A percentile compares a stretch with the other conserved stretches of the same genome.
Evolutionary conservation across 371 early-diverging fungal genomes (phyloP).

Genomic region (Encephalitozoon romaleae): DNA sequence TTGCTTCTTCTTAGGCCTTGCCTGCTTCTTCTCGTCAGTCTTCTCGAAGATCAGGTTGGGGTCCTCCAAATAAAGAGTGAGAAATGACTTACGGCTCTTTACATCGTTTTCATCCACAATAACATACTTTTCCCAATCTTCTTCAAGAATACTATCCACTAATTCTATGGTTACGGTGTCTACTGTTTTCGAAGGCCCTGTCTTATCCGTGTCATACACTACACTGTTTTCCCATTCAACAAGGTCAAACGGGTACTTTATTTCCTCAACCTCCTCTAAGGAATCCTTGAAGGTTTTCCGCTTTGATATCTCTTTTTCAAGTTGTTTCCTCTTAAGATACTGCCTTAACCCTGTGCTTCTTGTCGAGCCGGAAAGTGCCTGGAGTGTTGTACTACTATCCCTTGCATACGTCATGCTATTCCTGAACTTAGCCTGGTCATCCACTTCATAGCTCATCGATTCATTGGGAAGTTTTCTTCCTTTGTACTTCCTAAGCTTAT

Average conservation of each 20-base stretch:
- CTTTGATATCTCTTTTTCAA: constrained; percentile 43
- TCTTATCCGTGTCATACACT: constrained; percentile 16
- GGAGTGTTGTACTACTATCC: constrained; percentile 28
- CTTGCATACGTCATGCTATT: constrained; percentile 33
- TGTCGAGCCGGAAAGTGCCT: constrained; percentile 31
- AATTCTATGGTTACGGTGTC: constrained; percentile 33
- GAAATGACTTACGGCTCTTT: constrained; percentile 28
- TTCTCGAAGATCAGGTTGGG: constrained; percentile 61
- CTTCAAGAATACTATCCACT: constrained; percentile 53
- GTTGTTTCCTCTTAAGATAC: constrained; percentile 41
- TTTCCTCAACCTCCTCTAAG: neutral
- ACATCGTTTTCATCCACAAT: constrained; percentile 52
- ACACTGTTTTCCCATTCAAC: constrained; percentile 59
- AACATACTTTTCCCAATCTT: constrained; percentile 59
- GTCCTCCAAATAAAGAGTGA: constrained; percentile 57
- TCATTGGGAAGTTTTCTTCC: constrained; percentile 46
- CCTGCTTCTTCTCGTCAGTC: constrained; percentile 51
- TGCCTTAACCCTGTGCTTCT: constrained; percentile 30
- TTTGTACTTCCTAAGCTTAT: constrained; percentile 57
- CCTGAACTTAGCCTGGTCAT: constrained; percentile 56
- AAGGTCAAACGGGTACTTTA: constrained; percentile 53
- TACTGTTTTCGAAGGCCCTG: neutral
- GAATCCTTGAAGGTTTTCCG: constrained; percentile 2
- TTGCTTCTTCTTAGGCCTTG: constrained; percentile 46
- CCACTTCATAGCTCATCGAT: constrained; percentile 50